A percentile compares a stretch with the other conserved stretches of the same genome.
phyloP scores from a whole-genome alignment of 129 eudicot species.

The Daucus carota region DH1_v3.0 NC_030383.2:46592001-46592500 shows the following conservation, averaged over 20 bases:
- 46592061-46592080: slow-evolving; percentile 56
- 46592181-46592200: slow-evolving; percentile 12
- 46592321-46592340: slow-evolving; percentile 99
- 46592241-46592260: not conserved
- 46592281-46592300: slow-evolving; percentile 95
- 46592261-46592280: slow-evolving; percentile 69
- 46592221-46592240: not conserved
- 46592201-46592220: not conserved
- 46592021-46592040: slow-evolving; percentile 78
- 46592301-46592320: slow-evolving; percentile 93
- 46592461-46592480: slow-evolving; percentile 97
- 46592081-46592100: slow-evolving; percentile 99
- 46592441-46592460: slow-evolving; percentile 88
- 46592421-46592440: slow-evolving; percentile 81
- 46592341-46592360: slow-evolving; percentile 94
- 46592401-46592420: slow-evolving; percentile 89
- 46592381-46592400: slow-evolving; percentile 70
- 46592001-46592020: slow-evolving; percentile 77
- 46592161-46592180: slow-evolving; percentile 86
- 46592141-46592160: slow-evolving; percentile 36
- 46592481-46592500: slow-evolving; percentile 82
- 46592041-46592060: slow-evolving; percentile 78
- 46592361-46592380: slow-evolving; percentile 65
- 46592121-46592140: slow-evolving; percentile 49
- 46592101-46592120: slow-evolving; percentile 88